Conservation (phyloP, 805 yeast genomes). For the Metschnikowia koreensis region DNA sequence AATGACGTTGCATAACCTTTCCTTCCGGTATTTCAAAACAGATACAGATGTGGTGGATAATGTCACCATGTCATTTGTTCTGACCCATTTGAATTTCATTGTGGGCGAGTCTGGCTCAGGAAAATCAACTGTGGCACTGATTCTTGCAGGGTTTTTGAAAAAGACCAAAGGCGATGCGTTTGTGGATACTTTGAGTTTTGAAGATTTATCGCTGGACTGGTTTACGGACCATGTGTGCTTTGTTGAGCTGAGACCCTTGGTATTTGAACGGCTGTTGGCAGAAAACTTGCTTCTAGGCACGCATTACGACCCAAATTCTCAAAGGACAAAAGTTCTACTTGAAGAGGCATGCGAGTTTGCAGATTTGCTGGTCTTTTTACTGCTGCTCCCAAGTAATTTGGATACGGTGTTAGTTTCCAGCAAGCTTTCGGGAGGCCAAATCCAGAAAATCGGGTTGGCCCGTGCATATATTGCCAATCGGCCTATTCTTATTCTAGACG, state of each 20-base stretch:
- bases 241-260: slow-evolving; percentile 66
- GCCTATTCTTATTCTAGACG: slow-evolving; percentile 80
- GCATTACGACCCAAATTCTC: slow-evolving; percentile 12
- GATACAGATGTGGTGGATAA: slow-evolving; percentile 46
- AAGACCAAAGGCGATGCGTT: slow-evolving; percentile 52
- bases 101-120: slow-evolving; percentile 94
- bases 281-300: slow-evolving; percentile 18
- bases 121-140: slow-evolving; percentile 73
- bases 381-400: slow-evolving; percentile 51
- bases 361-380: slow-evolving; percentile 48
- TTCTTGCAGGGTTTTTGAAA: slow-evolving; percentile 60
- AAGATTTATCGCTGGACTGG: slow-evolving; percentile 47
- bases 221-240: slow-evolving; percentile 62
- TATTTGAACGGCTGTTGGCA: slow-evolving; percentile 42
- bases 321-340: not conserved
- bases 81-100: slow-evolving; percentile 54
- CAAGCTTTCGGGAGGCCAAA: slow-evolving; percentile 84
- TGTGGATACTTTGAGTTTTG: slow-evolving; percentile 53
- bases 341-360: slow-evolving; percentile 39
- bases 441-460: slow-evolving; percentile 80
- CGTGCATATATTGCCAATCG: slow-evolving; percentile 74
- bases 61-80: slow-evolving; percentile 45
- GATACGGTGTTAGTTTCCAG: slow-evolving; percentile 49
- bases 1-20: slow-evolving; percentile 36
- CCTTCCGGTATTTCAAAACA: slow-evolving; percentile 64